Base-by-base conservation (phyloP, 176 grass and related monocot species). In the Musa itinerans region DNA sequence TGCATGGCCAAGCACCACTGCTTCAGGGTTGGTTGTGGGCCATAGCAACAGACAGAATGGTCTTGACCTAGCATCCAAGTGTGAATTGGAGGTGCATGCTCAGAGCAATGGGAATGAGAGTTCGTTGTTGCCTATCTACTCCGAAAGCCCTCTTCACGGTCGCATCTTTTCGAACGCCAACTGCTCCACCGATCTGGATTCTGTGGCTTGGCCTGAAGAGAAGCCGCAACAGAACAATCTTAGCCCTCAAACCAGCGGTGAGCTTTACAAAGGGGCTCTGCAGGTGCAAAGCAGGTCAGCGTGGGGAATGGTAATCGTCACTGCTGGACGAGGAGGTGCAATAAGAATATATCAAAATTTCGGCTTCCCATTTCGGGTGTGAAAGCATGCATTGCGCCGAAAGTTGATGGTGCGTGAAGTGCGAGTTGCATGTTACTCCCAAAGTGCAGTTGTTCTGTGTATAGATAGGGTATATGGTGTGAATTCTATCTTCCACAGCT, bases 311-410 rank as follows among this genome's bases (percentile, higher is more conserved):
- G 91, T 92, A 23, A 92, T 95, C 58, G 96, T 95, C 72, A 99
- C 96, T 0, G 96, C 96, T 1, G 89, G 90, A 61, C 65, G 77
- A 8, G 88, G 84, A 56, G 96, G 96, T 56, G 78, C 84, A 75
- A 92, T 99, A 51, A 81, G 84, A 75, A 87, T 92, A 71, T 95
- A 94, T 75, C 91, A 99, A 77, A 99, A 99, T 87, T 99, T 95
- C 53, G 96, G 96, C 52, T 99, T 99, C 78, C 91, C 96, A 6
- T 85, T 92, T 80, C 86, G 91, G 55, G 85, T 92, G 69, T 92
- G 87, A 94, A 84, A 63, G 56, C 74, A 76, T 81, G 24, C 26
- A 21, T 6, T 27, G 65, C 67, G 74, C 59, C 63, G 4, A 65
- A 69, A 25, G 49, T 20, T 57, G 54, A 56, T 82, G 63, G 11